These are phyloP conservation scores for Auricularia cornea DNA, from an alignment of 768 basidiomycete genomes.

Conservation along the genomic window DNA sequence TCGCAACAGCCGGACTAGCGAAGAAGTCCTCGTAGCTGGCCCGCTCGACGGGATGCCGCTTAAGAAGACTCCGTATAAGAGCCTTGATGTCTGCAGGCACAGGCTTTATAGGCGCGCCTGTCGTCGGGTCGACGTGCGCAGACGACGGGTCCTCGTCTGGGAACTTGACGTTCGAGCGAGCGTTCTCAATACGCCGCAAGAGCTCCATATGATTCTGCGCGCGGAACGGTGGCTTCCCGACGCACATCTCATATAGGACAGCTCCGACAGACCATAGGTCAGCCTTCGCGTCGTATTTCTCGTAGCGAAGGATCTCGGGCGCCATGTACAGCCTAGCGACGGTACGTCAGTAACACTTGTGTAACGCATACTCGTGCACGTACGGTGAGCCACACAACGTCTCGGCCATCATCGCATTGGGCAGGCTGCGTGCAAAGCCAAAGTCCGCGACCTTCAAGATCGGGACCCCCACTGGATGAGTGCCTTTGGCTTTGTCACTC, in stretches of 20 bases:
- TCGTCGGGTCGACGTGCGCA: slow-evolving; percentile 33
- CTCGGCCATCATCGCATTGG: slow-evolving; percentile 91
- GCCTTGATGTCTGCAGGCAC: slow-evolving; percentile 82
- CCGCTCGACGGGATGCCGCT: slow-evolving; percentile 74
- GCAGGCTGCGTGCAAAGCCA: slow-evolving; percentile 90
- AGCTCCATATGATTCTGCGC: slow-evolving; percentile 96
- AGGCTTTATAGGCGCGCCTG: slow-evolving; percentile 42
- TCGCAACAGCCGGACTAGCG: slow-evolving; percentile 63
- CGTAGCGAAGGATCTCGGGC: slow-evolving; percentile 92
- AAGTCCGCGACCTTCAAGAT: slow-evolving; percentile 97
- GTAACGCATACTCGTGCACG: slow-evolving; percentile 26
- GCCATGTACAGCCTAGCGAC: slow-evolving; percentile 86
- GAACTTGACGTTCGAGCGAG: slow-evolving; percentile 80
- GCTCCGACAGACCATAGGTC: slow-evolving; percentile 99
- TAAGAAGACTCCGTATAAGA: slow-evolving; percentile 76
- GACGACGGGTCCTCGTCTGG: slow-evolving; percentile 76
- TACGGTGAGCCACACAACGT: slow-evolving; percentile 96
- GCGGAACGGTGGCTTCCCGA: slow-evolving; percentile 89
- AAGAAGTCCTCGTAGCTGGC: slow-evolving; percentile 93
- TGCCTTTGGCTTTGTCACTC: slow-evolving; percentile 63
- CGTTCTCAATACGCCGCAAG: slow-evolving; percentile 82
- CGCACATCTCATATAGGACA: slow-evolving; percentile 91
- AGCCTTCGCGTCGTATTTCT: slow-evolving; percentile 96
- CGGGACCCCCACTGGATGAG: slow-evolving; percentile 83
- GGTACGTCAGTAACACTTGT: background rate